phyloP scores from a whole-genome alignment of 1,284 basidiomycete species.

The Bondarzewia mesenterica region DNA sequence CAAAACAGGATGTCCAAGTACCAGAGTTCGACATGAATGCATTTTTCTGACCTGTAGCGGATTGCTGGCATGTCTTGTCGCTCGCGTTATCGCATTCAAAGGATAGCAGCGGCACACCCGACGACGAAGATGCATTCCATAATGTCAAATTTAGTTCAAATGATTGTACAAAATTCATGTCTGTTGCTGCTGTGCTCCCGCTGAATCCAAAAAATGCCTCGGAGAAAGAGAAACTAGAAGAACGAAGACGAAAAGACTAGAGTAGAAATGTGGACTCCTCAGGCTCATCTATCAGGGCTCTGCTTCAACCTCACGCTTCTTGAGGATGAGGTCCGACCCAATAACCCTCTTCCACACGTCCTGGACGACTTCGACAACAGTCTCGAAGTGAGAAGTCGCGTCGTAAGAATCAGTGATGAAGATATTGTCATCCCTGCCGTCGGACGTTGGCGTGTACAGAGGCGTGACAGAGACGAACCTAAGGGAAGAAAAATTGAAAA shows the following conservation, averaged over 20 bases:
- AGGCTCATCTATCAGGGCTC: conserved; percentile 24
- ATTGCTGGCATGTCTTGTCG: too few species aligned
- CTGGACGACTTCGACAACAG: conserved; percentile 90
- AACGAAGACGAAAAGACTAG: background rate
- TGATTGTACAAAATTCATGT: conserved; percentile 5
- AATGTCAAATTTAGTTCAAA: background rate
- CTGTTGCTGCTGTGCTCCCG: conserved; percentile 2
- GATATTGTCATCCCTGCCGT: conserved; percentile 80
- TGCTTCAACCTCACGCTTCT: conserved; percentile 73
- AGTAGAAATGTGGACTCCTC: background rate
- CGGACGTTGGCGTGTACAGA: conserved; percentile 83
- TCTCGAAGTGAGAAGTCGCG: conserved; percentile 98
- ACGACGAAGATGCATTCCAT: background rate
- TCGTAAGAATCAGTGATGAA: conserved; percentile 98
- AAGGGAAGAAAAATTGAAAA: background rate
- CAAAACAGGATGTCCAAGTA: conserved; percentile 79
- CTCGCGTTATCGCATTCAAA: too few species aligned
- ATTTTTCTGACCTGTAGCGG: conserved; percentile 46
- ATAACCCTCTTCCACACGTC: conserved; percentile 88
- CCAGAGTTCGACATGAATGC: conserved; percentile 81
- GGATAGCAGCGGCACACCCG: background rate
- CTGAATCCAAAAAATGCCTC: conserved; percentile 8
- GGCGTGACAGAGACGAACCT: conserved; percentile 90
- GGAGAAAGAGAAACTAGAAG: conserved; percentile 11
- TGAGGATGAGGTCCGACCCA: conserved; percentile 69